Percentiles rank a stretch among this genome's conserved stretches.
Evolutionary conservation across 2,329 filamentous ascomycete genomes (phyloP).

Genomic region (Colletotrichum tropicale): DNA sequence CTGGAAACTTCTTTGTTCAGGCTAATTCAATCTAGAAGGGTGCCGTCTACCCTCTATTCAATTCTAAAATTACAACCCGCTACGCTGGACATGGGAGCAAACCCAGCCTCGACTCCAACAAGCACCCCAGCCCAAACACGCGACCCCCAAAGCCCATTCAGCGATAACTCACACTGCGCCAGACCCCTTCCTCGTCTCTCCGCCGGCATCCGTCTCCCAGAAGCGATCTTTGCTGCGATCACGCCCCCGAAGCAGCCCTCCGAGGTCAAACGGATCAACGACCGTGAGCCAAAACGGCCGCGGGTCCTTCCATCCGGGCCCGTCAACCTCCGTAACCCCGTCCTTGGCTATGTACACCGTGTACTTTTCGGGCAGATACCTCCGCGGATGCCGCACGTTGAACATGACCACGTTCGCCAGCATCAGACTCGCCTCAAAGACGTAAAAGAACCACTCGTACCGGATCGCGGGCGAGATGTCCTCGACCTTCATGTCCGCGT

Average conservation of each 20-base stretch:
- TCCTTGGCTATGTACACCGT: constrained; percentile 56
- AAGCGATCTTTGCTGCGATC: constrained; percentile 35
- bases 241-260: constrained; percentile 34
- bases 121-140: neutral
- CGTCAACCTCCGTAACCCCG: constrained; percentile 52
- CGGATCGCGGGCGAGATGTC: constrained; percentile 50
- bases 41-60: neutral
- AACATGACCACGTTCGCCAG: constrained; percentile 52
- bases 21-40: neutral
- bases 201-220: constrained; percentile 31
- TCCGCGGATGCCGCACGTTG: constrained; percentile 55
- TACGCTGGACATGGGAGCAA: neutral
- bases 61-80: neutral
- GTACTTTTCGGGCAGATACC: constrained; percentile 51
- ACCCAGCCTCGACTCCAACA: neutral
- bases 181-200: neutral
- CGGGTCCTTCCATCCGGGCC: constrained; percentile 53
- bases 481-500: constrained; percentile 38
- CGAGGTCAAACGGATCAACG: constrained; percentile 44
- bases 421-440: constrained; percentile 62
- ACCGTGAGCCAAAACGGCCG: constrained; percentile 47
- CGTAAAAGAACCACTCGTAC: constrained; percentile 64
- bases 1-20: neutral
- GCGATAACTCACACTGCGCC: neutral
- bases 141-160: neutral